Evolutionary conservation across 495 filamentous ascomycete genomes (phyloP).

Genomic region (Cladorrhinum samala): DNA sequence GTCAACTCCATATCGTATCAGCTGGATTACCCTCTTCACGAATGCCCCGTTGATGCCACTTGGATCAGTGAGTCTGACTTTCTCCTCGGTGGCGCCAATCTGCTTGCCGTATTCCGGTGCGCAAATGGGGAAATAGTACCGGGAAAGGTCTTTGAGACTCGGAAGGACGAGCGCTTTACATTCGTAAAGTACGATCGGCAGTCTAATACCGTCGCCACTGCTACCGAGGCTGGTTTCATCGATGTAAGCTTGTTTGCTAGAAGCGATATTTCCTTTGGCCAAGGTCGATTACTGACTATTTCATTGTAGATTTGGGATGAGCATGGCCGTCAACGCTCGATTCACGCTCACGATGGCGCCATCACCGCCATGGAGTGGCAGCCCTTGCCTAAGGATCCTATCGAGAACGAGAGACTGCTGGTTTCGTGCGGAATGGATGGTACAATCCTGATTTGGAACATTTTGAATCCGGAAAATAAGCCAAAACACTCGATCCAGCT

Average conservation of each 20-base stretch:
- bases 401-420: conserved; percentile 43
- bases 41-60: conserved; percentile 47
- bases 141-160: conserved; percentile 34
- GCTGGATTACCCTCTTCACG: conserved; percentile 40
- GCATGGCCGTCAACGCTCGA: conserved; percentile 36
- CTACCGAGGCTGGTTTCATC: conserved; percentile 44
- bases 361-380: conserved; percentile 49
- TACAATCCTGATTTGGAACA: conserved; percentile 64
- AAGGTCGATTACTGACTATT: neutral
- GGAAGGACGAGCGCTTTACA: conserved; percentile 37
- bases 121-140: conserved; percentile 33
- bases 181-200: conserved; percentile 44
- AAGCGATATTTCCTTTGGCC: neutral
- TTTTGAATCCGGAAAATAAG: conserved; percentile 48
- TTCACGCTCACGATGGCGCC: conserved; percentile 43
- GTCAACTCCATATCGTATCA: conserved; percentile 35
- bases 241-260: conserved; percentile 35
- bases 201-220: conserved; percentile 42
- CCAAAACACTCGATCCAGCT: conserved; percentile 54
- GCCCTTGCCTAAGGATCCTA: conserved; percentile 30
- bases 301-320: conserved; percentile 47
- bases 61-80: conserved; percentile 57
- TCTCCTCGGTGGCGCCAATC: conserved; percentile 51
- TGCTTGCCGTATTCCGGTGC: conserved; percentile 38
- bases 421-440: conserved; percentile 55